These are phyloP conservation scores for Cutaneotrichosporon cavernicola DNA, from an alignment of 1,284 basidiomycete genomes.

Conservation along the genomic window DNA sequence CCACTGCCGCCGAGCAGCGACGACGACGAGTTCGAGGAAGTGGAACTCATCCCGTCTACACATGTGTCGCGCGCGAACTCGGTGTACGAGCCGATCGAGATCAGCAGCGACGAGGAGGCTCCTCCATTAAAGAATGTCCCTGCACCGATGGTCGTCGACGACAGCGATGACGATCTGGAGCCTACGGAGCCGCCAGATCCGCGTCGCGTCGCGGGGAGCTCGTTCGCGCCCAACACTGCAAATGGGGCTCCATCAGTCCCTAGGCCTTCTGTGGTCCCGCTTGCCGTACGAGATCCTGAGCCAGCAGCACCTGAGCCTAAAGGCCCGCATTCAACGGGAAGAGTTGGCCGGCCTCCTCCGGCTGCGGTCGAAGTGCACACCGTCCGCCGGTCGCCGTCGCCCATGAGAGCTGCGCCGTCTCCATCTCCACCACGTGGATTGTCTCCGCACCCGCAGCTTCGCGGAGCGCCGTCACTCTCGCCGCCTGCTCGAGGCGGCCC, in stretches of 20 bases:
- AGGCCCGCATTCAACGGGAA: too few relatives aligned
- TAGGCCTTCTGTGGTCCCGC: not conserved
- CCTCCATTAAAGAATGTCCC: not conserved
- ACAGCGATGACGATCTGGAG: constrained; percentile 29
- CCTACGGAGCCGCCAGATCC: constrained; percentile 21
- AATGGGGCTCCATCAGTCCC: not conserved
- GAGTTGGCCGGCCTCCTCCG: not conserved
- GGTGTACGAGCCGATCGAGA: constrained; percentile 10
- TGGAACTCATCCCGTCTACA: constrained; percentile 29
- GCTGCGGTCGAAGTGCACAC: not conserved
- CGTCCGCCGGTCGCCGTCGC: not conserved
- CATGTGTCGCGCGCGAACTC: constrained; percentile 16
- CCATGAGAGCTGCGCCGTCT: not conserved
- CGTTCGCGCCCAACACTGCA: too few relatives aligned
- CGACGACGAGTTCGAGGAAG: constrained; percentile 41
- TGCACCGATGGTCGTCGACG: constrained; percentile 8
- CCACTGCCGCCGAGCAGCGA: constrained; percentile 1
- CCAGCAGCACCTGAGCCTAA: not conserved
- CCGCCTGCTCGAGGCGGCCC: not conserved
- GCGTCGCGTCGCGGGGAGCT: not conserved
- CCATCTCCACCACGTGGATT: not conserved
- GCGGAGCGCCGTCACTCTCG: not conserved
- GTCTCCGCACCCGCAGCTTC: not conserved
- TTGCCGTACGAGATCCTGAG: not conserved
- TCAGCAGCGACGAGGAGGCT: constrained; percentile 20